Conservation (phyloP, 306 rosid genomes). For the Cucurbita ficifolia region DNA sequence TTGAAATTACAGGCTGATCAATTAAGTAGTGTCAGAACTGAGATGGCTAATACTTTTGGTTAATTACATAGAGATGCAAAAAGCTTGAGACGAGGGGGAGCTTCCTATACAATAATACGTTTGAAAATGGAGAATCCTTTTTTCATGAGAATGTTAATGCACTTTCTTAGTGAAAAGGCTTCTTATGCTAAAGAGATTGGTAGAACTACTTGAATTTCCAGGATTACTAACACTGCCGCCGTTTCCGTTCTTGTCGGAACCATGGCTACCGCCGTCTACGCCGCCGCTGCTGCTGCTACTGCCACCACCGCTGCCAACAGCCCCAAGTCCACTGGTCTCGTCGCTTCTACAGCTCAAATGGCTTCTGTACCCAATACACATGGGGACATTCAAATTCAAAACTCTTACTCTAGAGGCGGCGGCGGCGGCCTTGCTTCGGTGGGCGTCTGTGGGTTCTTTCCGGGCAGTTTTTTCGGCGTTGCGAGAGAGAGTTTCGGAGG, state of each 20-base stretch:
- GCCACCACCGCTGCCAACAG: neutral
- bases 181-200: slow-evolving; percentile 60
- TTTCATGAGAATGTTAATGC: slow-evolving; percentile 16
- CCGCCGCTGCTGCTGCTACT: neutral
- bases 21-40: neutral
- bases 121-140: neutral
- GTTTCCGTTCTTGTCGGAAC: neutral
- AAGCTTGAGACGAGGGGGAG: neutral
- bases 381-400: slow-evolving; percentile 72
- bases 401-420: slow-evolving; percentile 28
- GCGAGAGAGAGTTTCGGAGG: slow-evolving; percentile 12
- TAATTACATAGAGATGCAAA: neutral
- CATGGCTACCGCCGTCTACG: neutral
- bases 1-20: neutral
- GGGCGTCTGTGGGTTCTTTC: slow-evolving; percentile 22
- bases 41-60: neutral
- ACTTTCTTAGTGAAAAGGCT: slow-evolving; percentile 65
- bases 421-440: slow-evolving; percentile 24
- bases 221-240: slow-evolving; percentile 8
- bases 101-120: slow-evolving; percentile 6
- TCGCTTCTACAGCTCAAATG: slow-evolving; percentile 58
- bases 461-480: slow-evolving; percentile 20
- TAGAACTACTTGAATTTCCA: slow-evolving; percentile 16
- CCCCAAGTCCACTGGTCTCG: slow-evolving; percentile 27
- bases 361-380: slow-evolving; percentile 57